Evolutionary conservation across 805 yeast species (phyloP).

Genomic region (Kazachstania viticola): DNA sequence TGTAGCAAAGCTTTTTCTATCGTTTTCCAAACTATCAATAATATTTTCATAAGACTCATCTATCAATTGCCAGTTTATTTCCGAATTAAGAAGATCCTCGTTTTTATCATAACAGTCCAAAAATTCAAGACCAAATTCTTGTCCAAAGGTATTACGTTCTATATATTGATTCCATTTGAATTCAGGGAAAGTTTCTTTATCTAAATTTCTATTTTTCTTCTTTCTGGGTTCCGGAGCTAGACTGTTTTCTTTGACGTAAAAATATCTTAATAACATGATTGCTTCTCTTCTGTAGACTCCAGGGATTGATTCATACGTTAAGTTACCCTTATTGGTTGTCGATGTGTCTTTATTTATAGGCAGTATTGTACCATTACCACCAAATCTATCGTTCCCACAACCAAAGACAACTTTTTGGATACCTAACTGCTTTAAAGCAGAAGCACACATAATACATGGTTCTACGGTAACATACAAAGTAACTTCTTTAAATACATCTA

Average conservation of each 20-base stretch:
- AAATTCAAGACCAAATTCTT: constrained; percentile 12
- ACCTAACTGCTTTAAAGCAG: constrained; percentile 73
- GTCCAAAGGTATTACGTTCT: constrained; percentile 36
- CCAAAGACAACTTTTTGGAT: constrained; percentile 73
- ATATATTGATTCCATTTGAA: constrained; percentile 47
- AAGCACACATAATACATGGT: constrained; percentile 97
- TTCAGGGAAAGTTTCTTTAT: constrained; percentile 44
- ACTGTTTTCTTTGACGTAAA: constrained; percentile 76
- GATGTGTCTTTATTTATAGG: constrained; percentile 39
- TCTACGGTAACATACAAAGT: constrained; percentile 89
- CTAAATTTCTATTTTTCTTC: constrained; percentile 58
- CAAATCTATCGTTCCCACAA: constrained; percentile 89
- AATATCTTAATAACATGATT: constrained; percentile 63
- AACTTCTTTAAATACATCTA: constrained; percentile 38
- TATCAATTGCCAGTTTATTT: constrained; percentile 19
- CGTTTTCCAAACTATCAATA: constrained; percentile 5
- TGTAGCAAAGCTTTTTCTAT: constrained; percentile 1
- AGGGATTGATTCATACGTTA: constrained; percentile 39
- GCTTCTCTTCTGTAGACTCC: constrained; percentile 78
- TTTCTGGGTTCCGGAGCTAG: constrained; percentile 73
- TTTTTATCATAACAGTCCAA: constrained; percentile 7
- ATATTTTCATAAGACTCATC: constrained; percentile 10
- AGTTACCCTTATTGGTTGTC: constrained; percentile 3
- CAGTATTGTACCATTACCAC: constrained; percentile 88
- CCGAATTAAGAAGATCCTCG: constrained; percentile 10